Percentiles rank a stretch among this genome's conserved stretches.
These are phyloP conservation scores for Magnolia officinalis DNA, from an alignment of 164 flowering plant genomes.

Conservation along the genomic window DNA sequence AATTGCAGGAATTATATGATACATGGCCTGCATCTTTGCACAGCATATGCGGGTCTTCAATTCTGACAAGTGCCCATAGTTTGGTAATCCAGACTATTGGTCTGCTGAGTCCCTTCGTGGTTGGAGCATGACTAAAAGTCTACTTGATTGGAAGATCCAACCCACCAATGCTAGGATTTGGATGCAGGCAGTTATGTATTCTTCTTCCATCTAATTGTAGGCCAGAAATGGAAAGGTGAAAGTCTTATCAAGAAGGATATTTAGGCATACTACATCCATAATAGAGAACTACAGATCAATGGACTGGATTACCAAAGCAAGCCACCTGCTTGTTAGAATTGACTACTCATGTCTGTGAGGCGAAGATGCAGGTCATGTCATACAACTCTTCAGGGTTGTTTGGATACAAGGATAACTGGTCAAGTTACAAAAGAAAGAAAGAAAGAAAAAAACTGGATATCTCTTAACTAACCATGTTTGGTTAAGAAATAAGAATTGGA, in stretches of 20 bases:
- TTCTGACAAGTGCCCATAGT: neutral
- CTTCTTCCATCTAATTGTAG: neutral
- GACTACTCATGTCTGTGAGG: no score
- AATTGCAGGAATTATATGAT: neutral
- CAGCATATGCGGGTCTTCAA: neutral
- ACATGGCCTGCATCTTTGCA: neutral
- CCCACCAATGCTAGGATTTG: neutral
- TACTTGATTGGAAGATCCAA: neutral
- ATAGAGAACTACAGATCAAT: neutral
- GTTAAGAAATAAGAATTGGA: no score
- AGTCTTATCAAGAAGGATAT: neutral
- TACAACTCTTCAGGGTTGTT: no score
- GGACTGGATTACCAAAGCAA: neutral
- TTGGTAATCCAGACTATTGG: neutral
- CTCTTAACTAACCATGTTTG: no score
- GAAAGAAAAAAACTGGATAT: no score
- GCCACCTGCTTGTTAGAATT: no score
- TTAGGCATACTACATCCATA: neutral
- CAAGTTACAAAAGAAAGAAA: no score
- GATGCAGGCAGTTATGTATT: neutral
- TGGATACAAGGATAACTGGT: no score
- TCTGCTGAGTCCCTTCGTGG: neutral
- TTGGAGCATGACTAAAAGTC: neutral
- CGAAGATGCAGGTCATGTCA: no score
- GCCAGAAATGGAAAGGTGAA: neutral